Conservation (phyloP, 1,139 yeast genomes). For the Saccharomycopsis hybrid region DNA sequence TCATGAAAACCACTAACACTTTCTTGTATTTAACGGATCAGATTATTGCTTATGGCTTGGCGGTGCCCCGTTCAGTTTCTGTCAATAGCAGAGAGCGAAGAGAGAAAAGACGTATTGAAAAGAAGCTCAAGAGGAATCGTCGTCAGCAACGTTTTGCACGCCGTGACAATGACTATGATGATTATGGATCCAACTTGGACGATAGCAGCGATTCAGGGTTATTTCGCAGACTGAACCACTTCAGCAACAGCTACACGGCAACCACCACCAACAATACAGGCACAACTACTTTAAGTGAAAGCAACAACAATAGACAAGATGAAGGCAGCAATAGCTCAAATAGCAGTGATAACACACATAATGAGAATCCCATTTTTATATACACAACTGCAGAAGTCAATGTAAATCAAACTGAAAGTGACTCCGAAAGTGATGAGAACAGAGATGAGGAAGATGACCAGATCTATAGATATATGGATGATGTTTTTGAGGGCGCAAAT, state of each 20-base stretch:
- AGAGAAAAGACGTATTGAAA: not conserved
- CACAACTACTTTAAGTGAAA: not conserved
- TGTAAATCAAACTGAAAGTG: not conserved
- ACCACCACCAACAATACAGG: not conserved
- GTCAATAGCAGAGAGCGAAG: slow-evolving; percentile 25
- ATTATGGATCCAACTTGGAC: too few species aligned
- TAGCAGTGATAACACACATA: not conserved
- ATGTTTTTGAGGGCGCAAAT: not conserved
- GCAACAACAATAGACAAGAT: not conserved
- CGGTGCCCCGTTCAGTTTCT: slow-evolving; percentile 50
- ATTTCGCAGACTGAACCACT: too few species aligned
- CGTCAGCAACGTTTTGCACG: not conserved
- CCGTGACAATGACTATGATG: too few species aligned
- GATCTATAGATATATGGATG: not conserved
- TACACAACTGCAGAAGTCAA: slow-evolving; percentile 10
- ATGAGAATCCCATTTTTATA: slow-evolving; percentile 3
- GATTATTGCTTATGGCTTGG: slow-evolving; percentile 53
- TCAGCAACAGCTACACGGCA: not conserved
- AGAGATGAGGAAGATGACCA: slow-evolving; percentile 23
- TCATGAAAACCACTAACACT: slow-evolving; percentile 33
- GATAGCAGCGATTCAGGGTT: too few species aligned
- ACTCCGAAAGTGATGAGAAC: not conserved
- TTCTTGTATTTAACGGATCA: slow-evolving; percentile 46
- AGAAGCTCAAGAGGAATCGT: not conserved
- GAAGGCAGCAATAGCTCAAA: not conserved